Evolutionary conservation across 208 protist genomes (phyloP), one percentile per base, ranked within the genome.

Genomic region (Entamoeba histolytica): DNA sequence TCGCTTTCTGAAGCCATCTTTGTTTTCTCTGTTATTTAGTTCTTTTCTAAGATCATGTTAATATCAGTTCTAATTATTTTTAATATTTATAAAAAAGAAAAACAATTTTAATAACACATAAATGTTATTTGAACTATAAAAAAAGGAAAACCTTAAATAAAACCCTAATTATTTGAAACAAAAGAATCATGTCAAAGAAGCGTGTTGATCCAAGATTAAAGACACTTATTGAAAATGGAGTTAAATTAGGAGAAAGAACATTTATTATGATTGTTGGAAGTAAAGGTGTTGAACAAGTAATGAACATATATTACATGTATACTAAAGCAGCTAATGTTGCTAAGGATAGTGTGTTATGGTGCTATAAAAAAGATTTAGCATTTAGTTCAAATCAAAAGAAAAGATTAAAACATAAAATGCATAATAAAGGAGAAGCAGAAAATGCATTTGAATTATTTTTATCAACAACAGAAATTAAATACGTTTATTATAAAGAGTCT

Each of bases 401-500:
- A 61, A 19, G 35, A 7, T 39, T 47, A 39, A 49, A 49, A 51
- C 5, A 78, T 49, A 93, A 93, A 49, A 28, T 5, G 44, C 23
- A 44, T 8, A 78, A 69, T 35, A 39, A 44, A 87, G 15, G 15
- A 15, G 51, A n/a, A 69, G 28, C 50, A 39, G 49, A 49, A 0
- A 55, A 93, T 93, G 49, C 49, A 14, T 93, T 93, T 93, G 51
- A 78, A 78, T 17, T 78, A 4, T 93, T 93, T 49, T 19, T 69
- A 14, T 28, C 35, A 5, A 49, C 51, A 28, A 73, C 17, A 3
- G 35, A 98, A 61, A 99, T 99, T 93, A 96, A 98, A 92, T 99
- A 98, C 95, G 97, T 96, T 93, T 99, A 99, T 95, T 99, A 99
- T 96, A 97, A 96, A 39, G 98, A 99, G 93, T 98, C 98, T 49